Conservation (phyloP, 2,329 filamentous ascomycete genomes). For the Pseudofabraea citricarpa region DNA sequence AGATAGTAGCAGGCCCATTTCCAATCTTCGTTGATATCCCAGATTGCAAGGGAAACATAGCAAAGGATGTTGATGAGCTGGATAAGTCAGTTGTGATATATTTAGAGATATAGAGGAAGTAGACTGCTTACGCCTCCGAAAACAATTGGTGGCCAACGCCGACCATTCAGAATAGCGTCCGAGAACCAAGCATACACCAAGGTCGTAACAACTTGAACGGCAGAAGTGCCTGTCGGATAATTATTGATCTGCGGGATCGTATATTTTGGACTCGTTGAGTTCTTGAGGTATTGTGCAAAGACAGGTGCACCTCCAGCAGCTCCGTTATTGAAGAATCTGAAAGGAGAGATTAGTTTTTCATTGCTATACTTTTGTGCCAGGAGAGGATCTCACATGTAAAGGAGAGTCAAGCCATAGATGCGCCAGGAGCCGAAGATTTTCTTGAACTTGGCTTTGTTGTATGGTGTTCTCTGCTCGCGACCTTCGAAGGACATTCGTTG, state of each 20-base stretch:
- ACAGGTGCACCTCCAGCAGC: constrained; percentile 26
- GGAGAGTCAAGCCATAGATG: constrained; percentile 45
- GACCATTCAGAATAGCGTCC: constrained; percentile 53
- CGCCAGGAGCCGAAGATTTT: constrained; percentile 35
- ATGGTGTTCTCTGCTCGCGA: constrained; percentile 36
- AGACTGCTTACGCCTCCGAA: constrained; percentile 37
- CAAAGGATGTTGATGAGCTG: constrained; percentile 39
- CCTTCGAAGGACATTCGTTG: constrained; percentile 46
- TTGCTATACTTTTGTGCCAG: too few species aligned
- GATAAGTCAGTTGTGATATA: background rate
- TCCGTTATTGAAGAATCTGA: constrained; percentile 49
- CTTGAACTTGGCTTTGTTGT: constrained; percentile 47
- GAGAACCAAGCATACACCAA: constrained; percentile 63
- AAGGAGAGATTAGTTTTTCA: too few species aligned
- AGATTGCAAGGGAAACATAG: constrained; percentile 40
- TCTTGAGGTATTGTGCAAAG: constrained; percentile 9
- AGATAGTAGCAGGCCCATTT: constrained; percentile 61
- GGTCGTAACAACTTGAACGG: constrained; percentile 50
- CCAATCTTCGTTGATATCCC: constrained; percentile 47
- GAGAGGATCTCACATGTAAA: too few species aligned
- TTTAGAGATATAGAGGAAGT: background rate
- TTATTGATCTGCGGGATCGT: constrained; percentile 2
- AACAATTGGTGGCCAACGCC: constrained; percentile 59
- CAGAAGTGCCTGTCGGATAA: constrained; percentile 42
- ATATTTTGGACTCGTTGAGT: constrained; percentile 5